Base-by-base conservation (phyloP, 768 basidiomycete genomes). In the Lactarius hatsudake region DNA sequence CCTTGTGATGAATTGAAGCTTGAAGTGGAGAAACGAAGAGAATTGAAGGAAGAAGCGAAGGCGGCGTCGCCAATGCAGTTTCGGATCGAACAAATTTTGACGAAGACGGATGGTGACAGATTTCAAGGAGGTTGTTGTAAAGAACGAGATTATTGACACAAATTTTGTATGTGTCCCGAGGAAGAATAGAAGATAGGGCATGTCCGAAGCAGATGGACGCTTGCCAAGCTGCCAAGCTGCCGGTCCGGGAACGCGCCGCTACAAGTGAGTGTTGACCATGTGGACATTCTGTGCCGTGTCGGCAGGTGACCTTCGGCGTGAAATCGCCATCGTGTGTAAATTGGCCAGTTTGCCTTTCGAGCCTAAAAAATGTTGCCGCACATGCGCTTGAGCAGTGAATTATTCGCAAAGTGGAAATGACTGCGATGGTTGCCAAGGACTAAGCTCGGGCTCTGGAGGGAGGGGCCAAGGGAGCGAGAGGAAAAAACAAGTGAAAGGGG, bases 281-380 rank as follows among this genome's bases (percentile, higher is more conserved):
- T 67, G 66, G 66, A 38, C 0, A 28, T 8, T 26, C 6, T 5
- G 20, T 55, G 62, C 66, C 58, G 62, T 8, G 26, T 59, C 65
- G 62, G 66, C 66, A 67, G 53, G 57, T 30, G 30, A 51, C 17
- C 1, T 8, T 56, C 66, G 66, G 66, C 59, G 30, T 36, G 32
- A 59, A 48, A 59, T 28, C 28, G 59, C 66, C 66, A 13, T 26
- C 66, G 66, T 67, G 66, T 36, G 62, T 63, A 67, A 67, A 59
- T 60, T 59, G 43, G 0, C 55, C 4, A 34, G 10, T 23, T 36
- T n/a, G 56, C 5, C 30, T 32, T 20, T n/a, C 1, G 13, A 12
- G 26, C 38, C 30, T 28, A 15, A 53, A 51, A 26, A 26, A 23
- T 23, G 48, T 26, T 12, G 13, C 3, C n/a, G 26, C 26, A 53